Percentiles rank a stretch among this genome's conserved stretches.
Conservation (phyloP, 495 filamentous ascomycete species). For the Podospora pseudocomata region DNA sequence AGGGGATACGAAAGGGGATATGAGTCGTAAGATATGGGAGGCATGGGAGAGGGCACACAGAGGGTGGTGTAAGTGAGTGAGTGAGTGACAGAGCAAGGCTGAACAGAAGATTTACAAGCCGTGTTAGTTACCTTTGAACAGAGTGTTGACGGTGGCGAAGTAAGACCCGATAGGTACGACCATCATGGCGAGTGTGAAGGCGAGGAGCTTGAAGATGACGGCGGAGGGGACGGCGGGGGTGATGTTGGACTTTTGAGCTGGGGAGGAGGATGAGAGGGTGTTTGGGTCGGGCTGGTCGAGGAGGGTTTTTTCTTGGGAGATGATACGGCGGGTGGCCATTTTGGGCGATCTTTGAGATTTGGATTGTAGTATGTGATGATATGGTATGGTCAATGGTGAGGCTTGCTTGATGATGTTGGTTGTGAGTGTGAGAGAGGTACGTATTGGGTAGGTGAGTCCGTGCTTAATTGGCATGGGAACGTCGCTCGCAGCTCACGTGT, state of each 20-base stretch:
- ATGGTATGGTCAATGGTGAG: not conserved
- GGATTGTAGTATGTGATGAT: not conserved
- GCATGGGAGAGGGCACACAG: not conserved
- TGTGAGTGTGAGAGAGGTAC: too few species aligned
- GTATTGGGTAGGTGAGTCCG: not conserved
- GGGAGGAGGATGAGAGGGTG: slow-evolving; percentile 34
- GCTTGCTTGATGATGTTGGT: not conserved
- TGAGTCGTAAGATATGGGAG: not conserved
- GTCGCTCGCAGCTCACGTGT: slow-evolving; percentile 19
- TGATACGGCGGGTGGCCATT: slow-evolving; percentile 59
- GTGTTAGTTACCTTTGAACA: slow-evolving; percentile 65
- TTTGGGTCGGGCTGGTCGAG: slow-evolving; percentile 54
- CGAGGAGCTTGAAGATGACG: slow-evolving; percentile 84
- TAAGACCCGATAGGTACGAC: slow-evolving; percentile 79
- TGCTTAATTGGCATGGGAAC: not conserved
- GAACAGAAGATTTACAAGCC: not conserved
- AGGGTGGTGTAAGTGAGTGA: not conserved
- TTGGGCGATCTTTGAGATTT: slow-evolving; percentile 30
- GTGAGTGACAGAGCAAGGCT: not conserved
- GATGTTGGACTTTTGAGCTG: slow-evolving; percentile 47
- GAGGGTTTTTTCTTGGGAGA: slow-evolving; percentile 50
- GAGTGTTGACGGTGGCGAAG: slow-evolving; percentile 68
- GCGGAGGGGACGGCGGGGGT: slow-evolving; percentile 71
- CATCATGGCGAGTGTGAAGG: slow-evolving; percentile 90
- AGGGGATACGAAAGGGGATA: not conserved